Conservation (phyloP, 2,329 filamentous ascomycete species). For the Pseudogymnoascus destructans region DNA sequence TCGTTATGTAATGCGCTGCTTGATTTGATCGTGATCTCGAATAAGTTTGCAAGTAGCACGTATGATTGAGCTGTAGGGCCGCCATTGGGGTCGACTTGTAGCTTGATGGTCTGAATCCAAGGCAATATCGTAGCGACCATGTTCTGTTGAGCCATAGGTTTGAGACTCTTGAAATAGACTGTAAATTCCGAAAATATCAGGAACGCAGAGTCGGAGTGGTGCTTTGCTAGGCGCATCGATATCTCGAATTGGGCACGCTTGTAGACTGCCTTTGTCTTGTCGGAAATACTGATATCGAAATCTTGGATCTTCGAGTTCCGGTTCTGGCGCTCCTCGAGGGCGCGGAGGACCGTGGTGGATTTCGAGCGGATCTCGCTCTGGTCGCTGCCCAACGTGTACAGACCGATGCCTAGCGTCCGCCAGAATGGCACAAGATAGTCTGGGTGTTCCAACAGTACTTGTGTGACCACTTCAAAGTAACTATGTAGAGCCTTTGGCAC, state of each 20-base stretch:
- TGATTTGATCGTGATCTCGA: constrained; percentile 91
- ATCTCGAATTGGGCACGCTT: constrained; percentile 96
- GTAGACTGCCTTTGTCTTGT: constrained; percentile 96
- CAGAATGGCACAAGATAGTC: constrained; percentile 79
- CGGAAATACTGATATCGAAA: constrained; percentile 95
- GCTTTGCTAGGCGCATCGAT: constrained; percentile 75
- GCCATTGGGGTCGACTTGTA: constrained; percentile 83
- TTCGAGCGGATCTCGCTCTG: constrained; percentile 81
- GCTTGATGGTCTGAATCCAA: constrained; percentile 89
- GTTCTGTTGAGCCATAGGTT: constrained; percentile 74
- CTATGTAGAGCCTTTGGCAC: constrained; percentile 76
- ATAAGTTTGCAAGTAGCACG: constrained; percentile 84
- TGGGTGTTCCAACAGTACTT: constrained; percentile 72
- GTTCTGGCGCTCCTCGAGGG: constrained; percentile 69
- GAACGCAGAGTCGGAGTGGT: constrained; percentile 81
- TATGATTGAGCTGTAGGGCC: constrained; percentile 86
- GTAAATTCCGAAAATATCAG: constrained; percentile 94
- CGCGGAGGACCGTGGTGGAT: constrained; percentile 67
- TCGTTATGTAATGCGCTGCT: constrained; percentile 85
- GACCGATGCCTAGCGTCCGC: constrained; percentile 75
- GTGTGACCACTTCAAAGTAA: constrained; percentile 85
- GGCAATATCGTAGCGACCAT: constrained; percentile 89
- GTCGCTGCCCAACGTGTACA: constrained; percentile 88
- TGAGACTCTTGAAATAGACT: constrained; percentile 77
- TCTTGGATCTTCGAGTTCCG: constrained; percentile 88